Evolutionary conservation across 2,329 filamentous ascomycete species (phyloP).

Genomic region (Neonectria coccinea): DNA sequence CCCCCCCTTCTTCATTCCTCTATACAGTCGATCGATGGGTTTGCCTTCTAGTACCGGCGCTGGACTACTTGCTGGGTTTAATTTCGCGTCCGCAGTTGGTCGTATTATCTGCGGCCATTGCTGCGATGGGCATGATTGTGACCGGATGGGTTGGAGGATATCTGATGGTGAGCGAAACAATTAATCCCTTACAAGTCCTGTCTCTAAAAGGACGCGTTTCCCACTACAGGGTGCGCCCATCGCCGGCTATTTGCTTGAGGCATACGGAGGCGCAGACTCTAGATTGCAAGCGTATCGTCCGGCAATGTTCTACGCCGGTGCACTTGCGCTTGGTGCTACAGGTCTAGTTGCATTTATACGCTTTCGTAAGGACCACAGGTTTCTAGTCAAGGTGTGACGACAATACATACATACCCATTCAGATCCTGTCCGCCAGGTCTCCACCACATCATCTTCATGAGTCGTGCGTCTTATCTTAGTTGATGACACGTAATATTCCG

Average conservation of each 20-base stretch:
- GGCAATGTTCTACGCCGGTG: conserved; percentile 71
- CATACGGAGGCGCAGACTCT: conserved; percentile 62
- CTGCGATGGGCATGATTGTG: conserved; percentile 70
- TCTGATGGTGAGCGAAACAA: conserved; percentile 61
- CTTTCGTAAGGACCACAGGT: conserved; percentile 7
- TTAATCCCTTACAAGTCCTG: too few relatives aligned
- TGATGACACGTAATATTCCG: background rate
- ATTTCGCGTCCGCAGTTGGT: conserved; percentile 69
- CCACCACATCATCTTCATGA: too few relatives aligned
- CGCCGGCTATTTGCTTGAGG: conserved; percentile 68
- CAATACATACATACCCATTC: too few relatives aligned
- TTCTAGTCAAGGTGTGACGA: background rate
- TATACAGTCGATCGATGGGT: conserved; percentile 67
- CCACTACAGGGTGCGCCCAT: conserved; percentile 66
- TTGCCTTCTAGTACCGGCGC: conserved; percentile 65
- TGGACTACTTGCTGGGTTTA: conserved; percentile 70
- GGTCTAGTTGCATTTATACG: conserved; percentile 22
- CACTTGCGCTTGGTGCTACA: conserved; percentile 20
- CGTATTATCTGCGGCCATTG: conserved; percentile 65
- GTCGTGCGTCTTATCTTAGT: background rate
- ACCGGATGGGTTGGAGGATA: conserved; percentile 72
- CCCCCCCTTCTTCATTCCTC: conserved; percentile 70
- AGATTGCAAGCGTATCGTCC: conserved; percentile 67
- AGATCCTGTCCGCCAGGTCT: too few relatives aligned
- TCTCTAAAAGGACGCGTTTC: background rate